Percentiles rank a stretch among this genome's conserved stretches.
Conservation (phyloP, 192 early-diverging fungal genomes). For the Backusella australiensis region DNA sequence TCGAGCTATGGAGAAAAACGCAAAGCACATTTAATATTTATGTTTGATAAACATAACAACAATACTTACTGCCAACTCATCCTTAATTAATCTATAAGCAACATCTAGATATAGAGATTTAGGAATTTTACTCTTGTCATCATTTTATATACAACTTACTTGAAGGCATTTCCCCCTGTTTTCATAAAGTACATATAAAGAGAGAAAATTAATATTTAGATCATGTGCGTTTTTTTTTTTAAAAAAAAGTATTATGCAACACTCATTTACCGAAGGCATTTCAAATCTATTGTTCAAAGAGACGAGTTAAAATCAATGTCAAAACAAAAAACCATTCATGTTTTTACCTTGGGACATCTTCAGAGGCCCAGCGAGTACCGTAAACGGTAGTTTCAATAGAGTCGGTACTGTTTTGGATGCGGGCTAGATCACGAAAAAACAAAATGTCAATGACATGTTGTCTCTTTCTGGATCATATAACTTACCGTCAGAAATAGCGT, state of each 20-base stretch:
- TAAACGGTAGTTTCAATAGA: constrained; percentile 17
- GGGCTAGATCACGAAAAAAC: neutral
- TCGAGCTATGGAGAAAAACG: constrained; percentile 55
- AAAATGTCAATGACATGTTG: neutral
- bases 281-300: constrained; percentile 7
- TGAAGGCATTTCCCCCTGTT: constrained; percentile 26
- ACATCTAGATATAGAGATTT: constrained; percentile 18
- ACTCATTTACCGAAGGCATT: constrained; percentile 22
- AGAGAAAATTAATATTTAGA: neutral
- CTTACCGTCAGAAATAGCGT: constrained; percentile 16
- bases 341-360: constrained; percentile 24
- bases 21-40: neutral
- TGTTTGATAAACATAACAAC: neutral
- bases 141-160: constrained; percentile 9
- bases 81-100: constrained; percentile 38
- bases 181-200: neutral
- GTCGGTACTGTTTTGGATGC: neutral
- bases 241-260: neutral
- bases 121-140: no score
- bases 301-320: neutral
- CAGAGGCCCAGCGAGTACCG: constrained; percentile 25
- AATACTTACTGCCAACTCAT: constrained; percentile 35
- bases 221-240: neutral
- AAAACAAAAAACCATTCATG: neutral
- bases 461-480: neutral